A percentile compares a stretch with the other conserved stretches of the same genome.
Evolutionary conservation across 257 asterid species (phyloP).

Genomic region (Salvia splendens): DNA sequence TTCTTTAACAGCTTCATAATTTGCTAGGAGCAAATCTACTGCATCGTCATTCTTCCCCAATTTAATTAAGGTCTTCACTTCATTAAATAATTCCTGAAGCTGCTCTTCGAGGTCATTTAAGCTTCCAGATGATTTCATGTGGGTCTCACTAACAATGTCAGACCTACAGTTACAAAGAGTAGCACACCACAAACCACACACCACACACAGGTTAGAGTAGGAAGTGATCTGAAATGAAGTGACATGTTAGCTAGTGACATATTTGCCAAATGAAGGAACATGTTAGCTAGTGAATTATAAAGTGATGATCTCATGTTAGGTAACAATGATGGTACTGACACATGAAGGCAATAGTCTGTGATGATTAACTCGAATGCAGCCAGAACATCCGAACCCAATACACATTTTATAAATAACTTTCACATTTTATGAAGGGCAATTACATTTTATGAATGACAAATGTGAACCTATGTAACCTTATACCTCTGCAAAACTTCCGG

Average conservation of each 20-base stretch:
- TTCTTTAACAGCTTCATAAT: constrained; percentile 68
- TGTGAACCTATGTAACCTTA: background rate
- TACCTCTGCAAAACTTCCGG: constrained; percentile 53
- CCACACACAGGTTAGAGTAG: constrained; percentile 8
- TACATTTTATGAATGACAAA: background rate
- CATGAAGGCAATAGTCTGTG: background rate
- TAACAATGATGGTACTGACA: background rate
- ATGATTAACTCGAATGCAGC: too few species aligned
- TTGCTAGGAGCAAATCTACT: constrained; percentile 70
- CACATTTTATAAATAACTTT: too few species aligned
- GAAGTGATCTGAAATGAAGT: constrained; percentile 14
- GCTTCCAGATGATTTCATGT: constrained; percentile 33
- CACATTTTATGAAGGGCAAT: too few species aligned
- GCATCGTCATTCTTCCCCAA: constrained; percentile 76
- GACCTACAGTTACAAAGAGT: constrained; percentile 27
- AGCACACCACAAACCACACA: background rate
- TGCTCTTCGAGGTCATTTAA: constrained; percentile 58
- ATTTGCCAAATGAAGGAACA: background rate
- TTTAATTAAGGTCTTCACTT: constrained; percentile 64
- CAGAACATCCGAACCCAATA: too few species aligned
- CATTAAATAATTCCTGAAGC: constrained; percentile 66
- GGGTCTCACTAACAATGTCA: constrained; percentile 36
- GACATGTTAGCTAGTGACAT: constrained; percentile 5
- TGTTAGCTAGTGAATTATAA: background rate
- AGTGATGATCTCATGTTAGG: constrained; percentile 1